Evolutionary conservation across 345 rosid species (phyloP).

Genomic region (Citrus inodora): DNA sequence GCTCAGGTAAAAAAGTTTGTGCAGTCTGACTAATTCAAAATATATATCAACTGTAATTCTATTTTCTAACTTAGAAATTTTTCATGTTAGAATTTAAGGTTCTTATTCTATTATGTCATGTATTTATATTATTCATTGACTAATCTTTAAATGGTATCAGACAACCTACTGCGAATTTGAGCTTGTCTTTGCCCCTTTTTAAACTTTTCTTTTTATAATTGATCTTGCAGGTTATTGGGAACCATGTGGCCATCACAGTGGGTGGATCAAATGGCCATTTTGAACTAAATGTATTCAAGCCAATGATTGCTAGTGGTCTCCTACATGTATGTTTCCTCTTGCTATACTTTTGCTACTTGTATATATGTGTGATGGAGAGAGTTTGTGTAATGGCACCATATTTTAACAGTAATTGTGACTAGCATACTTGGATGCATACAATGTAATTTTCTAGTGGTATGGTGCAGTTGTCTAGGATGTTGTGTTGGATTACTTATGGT

Average conservation of each 20-base stretch:
- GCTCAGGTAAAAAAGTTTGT: constrained; percentile 70
- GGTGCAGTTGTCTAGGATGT: neutral
- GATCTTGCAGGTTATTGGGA: constrained; percentile 80
- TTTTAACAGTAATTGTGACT: neutral
- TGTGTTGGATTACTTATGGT: neutral
- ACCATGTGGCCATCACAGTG: constrained; percentile 82
- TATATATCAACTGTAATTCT: neutral
- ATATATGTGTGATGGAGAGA: neutral
- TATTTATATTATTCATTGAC: neutral
- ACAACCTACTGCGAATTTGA: neutral
- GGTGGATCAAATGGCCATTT: constrained; percentile 98
- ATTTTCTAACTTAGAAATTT: neutral
- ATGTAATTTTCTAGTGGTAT: neutral
- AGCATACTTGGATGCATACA: neutral
- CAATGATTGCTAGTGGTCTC: constrained; percentile 88
- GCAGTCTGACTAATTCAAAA: constrained; percentile 14
- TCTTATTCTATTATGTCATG: neutral
- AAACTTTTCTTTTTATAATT: neutral
- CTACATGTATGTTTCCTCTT: constrained; percentile 57
- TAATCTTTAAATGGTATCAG: neutral
- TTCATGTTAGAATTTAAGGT: constrained; percentile 1
- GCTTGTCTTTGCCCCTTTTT: neutral
- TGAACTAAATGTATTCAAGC: constrained; percentile 92
- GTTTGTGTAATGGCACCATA: neutral
- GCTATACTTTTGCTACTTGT: neutral